Base-by-base conservation (phyloP, 306 rosid genomes). In the Vachellia pachyceras region DNA sequence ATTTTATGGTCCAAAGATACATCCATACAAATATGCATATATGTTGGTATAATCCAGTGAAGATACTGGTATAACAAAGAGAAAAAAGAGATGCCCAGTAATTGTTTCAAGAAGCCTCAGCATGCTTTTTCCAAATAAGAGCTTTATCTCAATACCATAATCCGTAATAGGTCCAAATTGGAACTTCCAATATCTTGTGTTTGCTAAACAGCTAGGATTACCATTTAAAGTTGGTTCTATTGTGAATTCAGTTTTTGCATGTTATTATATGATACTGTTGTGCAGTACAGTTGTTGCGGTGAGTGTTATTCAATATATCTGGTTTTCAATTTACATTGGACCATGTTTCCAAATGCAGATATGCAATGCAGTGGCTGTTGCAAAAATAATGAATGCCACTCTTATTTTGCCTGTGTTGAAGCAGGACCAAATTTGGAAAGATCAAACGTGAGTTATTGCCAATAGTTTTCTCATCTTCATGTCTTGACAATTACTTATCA, bases 371-470 rank as follows among this genome's bases (percentile, higher is more conserved):
- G 98, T 96, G 85, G 99, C 98, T 64, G 99, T 95, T 82, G 98
- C 98, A 76, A 96, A 96, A 88, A 92, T 96, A 84, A 86, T 96
- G 92, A 93, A 96, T 87, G 97, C 98, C 63, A 95, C 97, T 77
- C 97, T 96, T 85, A 92, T 96, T 84, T 86, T 96, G 86, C 99
- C 98, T 7, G 99, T 96, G 69, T 87, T 96, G 88, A 96, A 96
- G 89, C 98, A 96, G 88, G 98, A 96, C 72, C 99, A 96, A 86
- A 96, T 94, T 80, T 96, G 99, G 99, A 94, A 96, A 87, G 99
- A 96, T 80, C 94, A 90, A 92, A 96, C 98, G 99, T 96, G 83
- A 96, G 96, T 86, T 83, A 68, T 79, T 82, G 71, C 82, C 78
- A 45, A 61, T 44, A 17, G 3, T 64, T 29, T 73, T 83, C 44